phyloP scores from a whole-genome alignment of 78 protist species.

The Thecamonas trahens region DNA sequence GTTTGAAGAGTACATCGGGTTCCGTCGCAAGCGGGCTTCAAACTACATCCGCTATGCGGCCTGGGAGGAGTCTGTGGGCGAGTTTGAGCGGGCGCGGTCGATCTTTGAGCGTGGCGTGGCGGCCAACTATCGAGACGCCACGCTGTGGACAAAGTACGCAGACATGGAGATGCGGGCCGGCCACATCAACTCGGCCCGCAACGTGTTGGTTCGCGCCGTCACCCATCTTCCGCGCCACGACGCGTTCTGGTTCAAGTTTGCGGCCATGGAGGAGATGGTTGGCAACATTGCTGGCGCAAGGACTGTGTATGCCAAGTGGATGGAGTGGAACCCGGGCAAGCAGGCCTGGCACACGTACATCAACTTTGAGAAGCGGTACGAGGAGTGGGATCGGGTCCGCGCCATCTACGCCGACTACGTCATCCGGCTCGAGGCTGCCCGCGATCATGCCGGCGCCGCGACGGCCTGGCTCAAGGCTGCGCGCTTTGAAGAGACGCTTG shows the following conservation, averaged over 20 bases:
- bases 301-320: conserved; percentile 94
- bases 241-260: conserved; percentile 88
- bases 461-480: no score
- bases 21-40: conserved; percentile 1
- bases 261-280: conserved; percentile 90
- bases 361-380: conserved; percentile 75
- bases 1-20: conserved; percentile 55
- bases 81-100: conserved; percentile 75
- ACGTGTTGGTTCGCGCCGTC: conserved; percentile 94
- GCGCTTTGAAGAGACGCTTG: no score
- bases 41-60: conserved; percentile 77
- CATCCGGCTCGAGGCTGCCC: no score
- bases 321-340: conserved; percentile 76
- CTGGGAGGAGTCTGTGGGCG: conserved; percentile 91
- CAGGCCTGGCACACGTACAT: conserved; percentile 86
- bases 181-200: conserved; percentile 89
- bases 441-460: no score
- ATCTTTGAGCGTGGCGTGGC: conserved; percentile 90
- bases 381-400: conserved; percentile 61
- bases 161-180: conserved; percentile 93
- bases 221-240: conserved; percentile 82
- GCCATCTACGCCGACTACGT: conserved; percentile 18
- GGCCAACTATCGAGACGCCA: conserved; percentile 33
- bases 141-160: conserved; percentile 85
- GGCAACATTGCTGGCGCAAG: conserved; percentile 85